These are phyloP conservation scores for Oropetium thomaeum DNA, from an alignment of 176 grass and related monocot genomes.

Conservation along the genomic window DNA sequence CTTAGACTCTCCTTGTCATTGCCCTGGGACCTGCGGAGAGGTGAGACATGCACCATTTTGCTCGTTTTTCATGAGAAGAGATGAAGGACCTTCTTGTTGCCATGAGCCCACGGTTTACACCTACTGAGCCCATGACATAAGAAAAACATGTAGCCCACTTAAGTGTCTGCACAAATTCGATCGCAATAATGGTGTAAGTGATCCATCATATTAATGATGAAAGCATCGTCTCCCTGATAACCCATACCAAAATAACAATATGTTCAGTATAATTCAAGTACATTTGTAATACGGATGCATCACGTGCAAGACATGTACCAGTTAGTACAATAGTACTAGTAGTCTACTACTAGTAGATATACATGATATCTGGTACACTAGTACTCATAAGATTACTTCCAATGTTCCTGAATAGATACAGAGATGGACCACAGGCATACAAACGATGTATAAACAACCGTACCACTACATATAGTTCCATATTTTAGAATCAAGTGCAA, in stretches of 20 bases:
- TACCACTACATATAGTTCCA: not conserved
- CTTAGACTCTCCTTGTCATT: no score
- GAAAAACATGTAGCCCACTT: not conserved
- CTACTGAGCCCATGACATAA: not conserved
- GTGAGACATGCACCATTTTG: no score
- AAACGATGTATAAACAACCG: not conserved
- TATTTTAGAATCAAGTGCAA: no score
- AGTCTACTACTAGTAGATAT: not conserved
- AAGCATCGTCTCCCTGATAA: not conserved
- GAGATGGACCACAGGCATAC: constrained; percentile 6
- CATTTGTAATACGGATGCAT: no score
- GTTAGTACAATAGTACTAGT: no score
- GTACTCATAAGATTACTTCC: not conserved
- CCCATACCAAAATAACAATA: not conserved
- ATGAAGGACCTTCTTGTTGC: not conserved
- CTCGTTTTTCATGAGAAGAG: no score
- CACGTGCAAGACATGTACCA: no score
- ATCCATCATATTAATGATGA: not conserved
- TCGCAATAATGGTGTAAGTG: not conserved
- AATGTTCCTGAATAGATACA: constrained; percentile 3
- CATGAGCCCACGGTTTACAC: not conserved
- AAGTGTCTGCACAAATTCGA: not conserved
- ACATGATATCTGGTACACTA: not conserved
- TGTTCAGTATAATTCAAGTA: no score
- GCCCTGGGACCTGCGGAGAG: no score